These are phyloP conservation scores for Noccaea bulbosa DNA, from an alignment of 345 rosid species.

Conservation along the genomic window DNA sequence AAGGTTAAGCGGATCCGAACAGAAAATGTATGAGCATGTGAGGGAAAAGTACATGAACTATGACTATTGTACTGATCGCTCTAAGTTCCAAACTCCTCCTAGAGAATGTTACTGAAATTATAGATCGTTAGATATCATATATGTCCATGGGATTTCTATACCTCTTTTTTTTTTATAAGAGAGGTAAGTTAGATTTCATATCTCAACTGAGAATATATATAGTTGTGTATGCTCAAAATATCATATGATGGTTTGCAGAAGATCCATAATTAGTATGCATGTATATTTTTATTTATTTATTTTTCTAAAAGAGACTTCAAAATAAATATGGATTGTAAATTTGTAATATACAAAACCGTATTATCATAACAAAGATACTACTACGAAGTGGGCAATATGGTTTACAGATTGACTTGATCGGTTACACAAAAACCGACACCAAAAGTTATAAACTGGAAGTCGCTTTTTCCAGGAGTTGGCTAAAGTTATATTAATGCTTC, in stretches of 20 bases:
- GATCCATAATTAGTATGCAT: too few species aligned
- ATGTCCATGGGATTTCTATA: not conserved
- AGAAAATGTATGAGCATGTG: constrained; percentile 24
- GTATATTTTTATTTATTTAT: too few species aligned
- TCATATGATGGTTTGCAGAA: not conserved
- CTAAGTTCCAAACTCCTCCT: constrained; percentile 25
- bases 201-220: not conserved
- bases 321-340: too few species aligned
- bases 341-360: too few species aligned
- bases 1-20: constrained; percentile 31
- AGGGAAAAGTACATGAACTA: constrained; percentile 43
- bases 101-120: constrained; percentile 37
- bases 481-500: too few species aligned
- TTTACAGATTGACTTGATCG: too few species aligned
- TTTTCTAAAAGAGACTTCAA: too few species aligned
- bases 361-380: too few species aligned
- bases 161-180: not conserved
- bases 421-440: too few species aligned
- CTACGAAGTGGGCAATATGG: too few species aligned
- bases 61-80: constrained; percentile 41
- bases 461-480: too few species aligned
- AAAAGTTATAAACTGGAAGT: too few species aligned
- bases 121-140: not conserved
- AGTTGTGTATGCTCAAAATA: constrained; percentile 3
- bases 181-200: not conserved